Evolutionary conservation across 257 asterid genomes (phyloP).

Genomic region (Ophiorrhiza pumila): DNA sequence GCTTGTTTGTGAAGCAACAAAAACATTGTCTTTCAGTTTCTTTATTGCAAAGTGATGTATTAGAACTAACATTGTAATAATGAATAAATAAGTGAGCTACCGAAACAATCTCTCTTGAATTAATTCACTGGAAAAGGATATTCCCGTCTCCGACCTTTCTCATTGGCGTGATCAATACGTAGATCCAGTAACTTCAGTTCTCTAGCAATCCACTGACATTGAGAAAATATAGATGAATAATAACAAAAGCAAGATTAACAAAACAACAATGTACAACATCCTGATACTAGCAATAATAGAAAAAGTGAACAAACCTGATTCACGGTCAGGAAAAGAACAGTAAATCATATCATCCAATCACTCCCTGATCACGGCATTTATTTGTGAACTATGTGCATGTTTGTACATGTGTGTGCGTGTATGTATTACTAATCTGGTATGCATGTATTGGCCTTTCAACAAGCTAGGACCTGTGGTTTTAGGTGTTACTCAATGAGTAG

Average conservation of each 20-base stretch:
- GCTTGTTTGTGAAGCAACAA: not conserved
- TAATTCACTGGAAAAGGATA: constrained; percentile 53
- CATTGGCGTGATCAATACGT: constrained; percentile 60
- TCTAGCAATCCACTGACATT: constrained; percentile 61
- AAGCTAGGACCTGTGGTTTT: not conserved
- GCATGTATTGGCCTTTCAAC: not conserved
- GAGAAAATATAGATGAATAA: constrained; percentile 15
- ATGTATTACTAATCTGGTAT: too few relatives aligned
- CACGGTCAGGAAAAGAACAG: not conserved
- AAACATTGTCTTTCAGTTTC: not conserved
- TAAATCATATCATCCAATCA: not conserved
- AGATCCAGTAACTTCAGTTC: constrained; percentile 48
- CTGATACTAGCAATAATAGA: not conserved
- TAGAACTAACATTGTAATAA: not conserved
- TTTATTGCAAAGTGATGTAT: not conserved
- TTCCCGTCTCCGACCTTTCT: constrained; percentile 81
- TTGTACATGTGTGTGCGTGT: too few relatives aligned
- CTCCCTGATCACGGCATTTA: not conserved
- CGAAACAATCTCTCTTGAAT: not conserved
- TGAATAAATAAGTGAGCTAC: not conserved
- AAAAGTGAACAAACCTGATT: not conserved
- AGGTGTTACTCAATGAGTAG: not conserved
- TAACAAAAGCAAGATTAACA: not conserved
- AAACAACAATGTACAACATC: not conserved
- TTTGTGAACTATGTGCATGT: not conserved